phyloP scores from a whole-genome alignment of 2,329 filamentous ascomycete genomes.

The Allantophomopsis cytisporea region DNA sequence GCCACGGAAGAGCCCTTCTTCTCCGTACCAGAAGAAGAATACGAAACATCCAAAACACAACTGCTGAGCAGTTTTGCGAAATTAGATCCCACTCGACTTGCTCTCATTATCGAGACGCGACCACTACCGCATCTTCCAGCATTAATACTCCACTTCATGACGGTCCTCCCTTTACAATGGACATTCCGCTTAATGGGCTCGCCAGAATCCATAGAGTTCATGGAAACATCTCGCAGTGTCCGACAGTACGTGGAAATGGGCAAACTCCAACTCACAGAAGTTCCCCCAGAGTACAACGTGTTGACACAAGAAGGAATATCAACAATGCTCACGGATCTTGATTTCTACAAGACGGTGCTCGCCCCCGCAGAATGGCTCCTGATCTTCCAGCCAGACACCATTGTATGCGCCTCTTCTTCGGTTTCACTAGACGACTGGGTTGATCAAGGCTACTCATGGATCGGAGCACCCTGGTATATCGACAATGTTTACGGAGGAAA shows the following conservation, averaged over 20 bases:
- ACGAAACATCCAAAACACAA: too few relatives aligned
- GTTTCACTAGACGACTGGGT: constrained; percentile 13
- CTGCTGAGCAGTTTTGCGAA: not conserved
- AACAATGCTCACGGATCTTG: constrained; percentile 10
- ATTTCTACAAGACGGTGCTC: constrained; percentile 9
- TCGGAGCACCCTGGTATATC: constrained; percentile 32
- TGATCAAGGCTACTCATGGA: constrained; percentile 20
- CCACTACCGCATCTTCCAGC: constrained; percentile 4
- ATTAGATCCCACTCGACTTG: constrained; percentile 3
- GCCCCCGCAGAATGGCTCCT: constrained; percentile 11
- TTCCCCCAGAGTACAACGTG: constrained; percentile 3
- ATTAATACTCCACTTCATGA: constrained; percentile 4
- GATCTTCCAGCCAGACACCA: constrained; percentile 14
- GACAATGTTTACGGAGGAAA: constrained; percentile 28
- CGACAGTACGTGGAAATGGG: constrained; percentile 8
- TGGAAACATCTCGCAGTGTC: constrained; percentile 8
- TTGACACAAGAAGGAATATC: constrained; percentile 9
- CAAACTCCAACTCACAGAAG: constrained; percentile 6
- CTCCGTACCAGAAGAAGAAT: constrained; percentile 1
- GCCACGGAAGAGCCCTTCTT: constrained; percentile 1
- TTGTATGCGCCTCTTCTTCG: constrained; percentile 10
- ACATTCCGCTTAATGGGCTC: constrained; percentile 5
- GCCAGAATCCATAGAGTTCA: constrained; percentile 4
- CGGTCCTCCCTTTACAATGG: constrained; percentile 5
- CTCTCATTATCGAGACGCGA: constrained; percentile 7